A percentile compares a stretch with the other conserved stretches of the same genome.
Evolutionary conservation across 768 basidiomycete species (phyloP).

Genomic region (Boletus rubroflammeus): DNA sequence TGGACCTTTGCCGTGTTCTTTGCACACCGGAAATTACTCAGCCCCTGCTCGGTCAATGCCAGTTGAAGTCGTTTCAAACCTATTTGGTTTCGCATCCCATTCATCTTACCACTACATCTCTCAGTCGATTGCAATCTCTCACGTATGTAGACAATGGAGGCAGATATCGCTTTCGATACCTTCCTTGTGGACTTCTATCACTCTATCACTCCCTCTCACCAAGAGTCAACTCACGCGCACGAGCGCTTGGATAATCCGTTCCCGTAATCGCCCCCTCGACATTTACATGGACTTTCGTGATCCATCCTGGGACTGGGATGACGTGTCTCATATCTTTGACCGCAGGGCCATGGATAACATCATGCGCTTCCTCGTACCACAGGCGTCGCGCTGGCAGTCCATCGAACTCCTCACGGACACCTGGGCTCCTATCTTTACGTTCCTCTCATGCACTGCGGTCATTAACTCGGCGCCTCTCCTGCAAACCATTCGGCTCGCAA

Average conservation of each 20-base stretch:
- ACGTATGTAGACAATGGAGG: slow-evolving; percentile 52
- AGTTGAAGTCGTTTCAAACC: slow-evolving; percentile 34
- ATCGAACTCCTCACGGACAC: slow-evolving; percentile 56
- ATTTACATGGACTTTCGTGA: slow-evolving; percentile 59
- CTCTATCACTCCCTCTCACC: slow-evolving; percentile 43
- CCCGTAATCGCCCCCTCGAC: slow-evolving; percentile 43
- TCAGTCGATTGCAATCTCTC: slow-evolving; percentile 38
- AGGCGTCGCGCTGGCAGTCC: slow-evolving; percentile 44
- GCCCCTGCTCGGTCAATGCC: slow-evolving; percentile 24
- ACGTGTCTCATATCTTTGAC: slow-evolving; percentile 41
- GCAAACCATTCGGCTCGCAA: slow-evolving; percentile 41
- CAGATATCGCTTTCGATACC: slow-evolving; percentile 42
- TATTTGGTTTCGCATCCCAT: slow-evolving; percentile 34
- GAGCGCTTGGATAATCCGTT: slow-evolving; percentile 42
- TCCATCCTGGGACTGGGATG: slow-evolving; percentile 52
- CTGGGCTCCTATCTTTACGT: slow-evolving; percentile 55
- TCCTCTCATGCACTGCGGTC: slow-evolving; percentile 40
- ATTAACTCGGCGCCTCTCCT: slow-evolving; percentile 37
- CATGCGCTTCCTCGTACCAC: slow-evolving; percentile 43
- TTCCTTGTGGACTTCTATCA: slow-evolving; percentile 50
- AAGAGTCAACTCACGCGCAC: slow-evolving; percentile 36
- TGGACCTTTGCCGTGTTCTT: not conserved
- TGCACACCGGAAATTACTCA: not conserved
- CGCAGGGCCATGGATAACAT: slow-evolving; percentile 44
- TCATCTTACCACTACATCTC: slow-evolving; percentile 25